Percentiles rank a stretch among this genome's conserved stretches.
phyloP scores from a whole-genome alignment of 2,329 filamentous ascomycete species.

The Chaetomium sp. region DNA sequence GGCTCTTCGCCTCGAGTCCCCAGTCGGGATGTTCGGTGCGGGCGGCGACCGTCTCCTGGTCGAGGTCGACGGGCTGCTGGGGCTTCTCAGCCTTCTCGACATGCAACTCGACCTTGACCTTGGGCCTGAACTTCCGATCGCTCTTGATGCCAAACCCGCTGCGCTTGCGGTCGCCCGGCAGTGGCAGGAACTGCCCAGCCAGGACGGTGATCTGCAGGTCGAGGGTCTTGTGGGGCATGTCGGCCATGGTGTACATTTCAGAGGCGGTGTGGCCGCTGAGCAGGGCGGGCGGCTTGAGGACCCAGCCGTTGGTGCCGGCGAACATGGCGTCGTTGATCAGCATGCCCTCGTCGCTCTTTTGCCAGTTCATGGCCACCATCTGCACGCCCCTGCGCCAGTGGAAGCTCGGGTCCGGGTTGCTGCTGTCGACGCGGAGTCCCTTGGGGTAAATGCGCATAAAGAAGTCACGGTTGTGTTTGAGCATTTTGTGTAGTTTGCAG shows the following conservation, averaged over 20 bases:
- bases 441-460: slow-evolving; percentile 93
- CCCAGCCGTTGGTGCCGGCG: slow-evolving; percentile 79
- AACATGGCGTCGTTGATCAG: slow-evolving; percentile 99
- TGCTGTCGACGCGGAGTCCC: slow-evolving; percentile 75
- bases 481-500: slow-evolving; percentile 54
- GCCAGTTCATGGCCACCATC: slow-evolving; percentile 98
- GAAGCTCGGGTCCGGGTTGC: slow-evolving; percentile 89
- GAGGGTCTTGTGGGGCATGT: slow-evolving; percentile 50
- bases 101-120: slow-evolving; percentile 79
- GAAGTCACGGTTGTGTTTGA: slow-evolving; percentile 82
- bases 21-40: slow-evolving; percentile 67
- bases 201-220: slow-evolving; percentile 72
- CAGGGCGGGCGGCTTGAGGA: slow-evolving; percentile 79
- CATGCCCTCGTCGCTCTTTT: slow-evolving; percentile 89
- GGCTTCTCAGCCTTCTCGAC: slow-evolving; percentile 74
- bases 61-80: slow-evolving; percentile 50
- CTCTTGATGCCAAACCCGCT: slow-evolving; percentile 45
- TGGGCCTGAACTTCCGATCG: slow-evolving; percentile 64
- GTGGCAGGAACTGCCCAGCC: slow-evolving; percentile 72
- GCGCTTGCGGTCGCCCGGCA: slow-evolving; percentile 50
- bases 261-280: slow-evolving; percentile 52
- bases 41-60: slow-evolving; percentile 58
- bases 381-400: slow-evolving; percentile 95
- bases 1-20: slow-evolving; percentile 50
- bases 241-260: slow-evolving; percentile 29